Conservation (phyloP, 75 land plant species). For the Cryptomeria japonica region DNA sequence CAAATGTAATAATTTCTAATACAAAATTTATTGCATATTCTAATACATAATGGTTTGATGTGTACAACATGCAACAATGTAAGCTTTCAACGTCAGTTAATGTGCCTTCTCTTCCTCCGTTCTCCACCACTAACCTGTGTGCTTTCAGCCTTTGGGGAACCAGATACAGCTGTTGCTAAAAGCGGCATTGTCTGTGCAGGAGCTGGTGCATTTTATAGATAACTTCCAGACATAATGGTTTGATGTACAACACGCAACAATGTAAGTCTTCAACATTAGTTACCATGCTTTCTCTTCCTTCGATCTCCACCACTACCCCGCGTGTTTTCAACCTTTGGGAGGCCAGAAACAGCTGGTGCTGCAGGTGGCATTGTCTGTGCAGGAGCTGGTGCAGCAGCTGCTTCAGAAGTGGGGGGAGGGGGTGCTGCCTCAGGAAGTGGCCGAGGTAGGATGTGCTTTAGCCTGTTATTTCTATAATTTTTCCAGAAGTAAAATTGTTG, state of each 20-base stretch:
- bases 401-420: conserved; percentile 37
- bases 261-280: neutral
- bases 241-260: neutral
- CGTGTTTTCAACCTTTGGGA: conserved; percentile 35
- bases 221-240: neutral
- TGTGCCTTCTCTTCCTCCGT: conserved; percentile 65
- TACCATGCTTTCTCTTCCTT: conserved; percentile 62
- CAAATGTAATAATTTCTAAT: neutral
- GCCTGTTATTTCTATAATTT: conserved; percentile 84
- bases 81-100: neutral
- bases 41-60: neutral
- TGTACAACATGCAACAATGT: neutral
- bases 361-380: conserved; percentile 49
- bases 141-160: conserved; percentile 27
- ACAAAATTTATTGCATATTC: neutral
- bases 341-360: conserved; percentile 27
- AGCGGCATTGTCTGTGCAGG: conserved; percentile 46
- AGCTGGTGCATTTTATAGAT: conserved; percentile 20
- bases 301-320: conserved; percentile 48
- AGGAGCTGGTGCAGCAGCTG: conserved; percentile 39
- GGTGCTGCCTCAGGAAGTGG: conserved; percentile 73
- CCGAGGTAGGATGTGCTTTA: conserved; percentile 93
- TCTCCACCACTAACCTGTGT: conserved; percentile 40
- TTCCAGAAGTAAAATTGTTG: conserved; percentile 97
- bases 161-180: conserved; percentile 33